Percentiles rank a stretch among this genome's conserved stretches.
Conservation (phyloP, 805 yeast genomes). For the Saccharomycopsis oosterbeekiorum region DNA sequence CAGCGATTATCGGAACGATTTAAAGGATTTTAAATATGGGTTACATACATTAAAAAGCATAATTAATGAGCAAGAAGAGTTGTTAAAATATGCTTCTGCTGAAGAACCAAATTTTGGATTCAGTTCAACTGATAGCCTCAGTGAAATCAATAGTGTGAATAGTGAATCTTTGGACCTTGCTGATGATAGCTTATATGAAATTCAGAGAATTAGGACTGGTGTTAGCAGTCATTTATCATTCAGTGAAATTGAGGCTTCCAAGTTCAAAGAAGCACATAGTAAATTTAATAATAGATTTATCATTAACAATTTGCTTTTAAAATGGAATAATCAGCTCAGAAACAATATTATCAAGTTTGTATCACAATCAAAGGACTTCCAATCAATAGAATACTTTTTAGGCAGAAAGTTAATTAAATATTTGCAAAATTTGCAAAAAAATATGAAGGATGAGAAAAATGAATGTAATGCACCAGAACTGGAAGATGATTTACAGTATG, state of each 20-base stretch:
- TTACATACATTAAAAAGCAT: constrained; percentile 26
- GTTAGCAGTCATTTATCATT: constrained; percentile 16
- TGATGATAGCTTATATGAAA: not conserved
- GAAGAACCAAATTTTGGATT: constrained; percentile 7
- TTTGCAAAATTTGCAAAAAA: constrained; percentile 29
- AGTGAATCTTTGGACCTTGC: not conserved
- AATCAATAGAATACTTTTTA: constrained; percentile 35
- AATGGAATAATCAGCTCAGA: constrained; percentile 43
- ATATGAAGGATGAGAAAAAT: not conserved
- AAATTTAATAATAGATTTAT: constrained; percentile 48
- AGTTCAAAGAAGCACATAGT: constrained; percentile 1
- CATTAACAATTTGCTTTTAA: constrained; percentile 44
- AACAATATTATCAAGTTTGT: constrained; percentile 40
- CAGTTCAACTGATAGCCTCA: not conserved
- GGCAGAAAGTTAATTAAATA: constrained; percentile 40
- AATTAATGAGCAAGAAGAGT: constrained; percentile 24
- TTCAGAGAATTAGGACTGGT: not conserved
- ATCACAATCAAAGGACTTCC: constrained; percentile 34
- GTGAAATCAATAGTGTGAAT: not conserved
- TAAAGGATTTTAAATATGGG: constrained; percentile 26
- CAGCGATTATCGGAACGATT: constrained; percentile 18
- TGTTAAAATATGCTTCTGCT: constrained; percentile 12
- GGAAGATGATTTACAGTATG: constrained; percentile 32
- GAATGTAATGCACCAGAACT: not conserved
- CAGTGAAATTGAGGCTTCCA: not conserved